Evolutionary conservation across 768 basidiomycete genomes (phyloP).

Genomic region (Asterophora lycoperdoides): DNA sequence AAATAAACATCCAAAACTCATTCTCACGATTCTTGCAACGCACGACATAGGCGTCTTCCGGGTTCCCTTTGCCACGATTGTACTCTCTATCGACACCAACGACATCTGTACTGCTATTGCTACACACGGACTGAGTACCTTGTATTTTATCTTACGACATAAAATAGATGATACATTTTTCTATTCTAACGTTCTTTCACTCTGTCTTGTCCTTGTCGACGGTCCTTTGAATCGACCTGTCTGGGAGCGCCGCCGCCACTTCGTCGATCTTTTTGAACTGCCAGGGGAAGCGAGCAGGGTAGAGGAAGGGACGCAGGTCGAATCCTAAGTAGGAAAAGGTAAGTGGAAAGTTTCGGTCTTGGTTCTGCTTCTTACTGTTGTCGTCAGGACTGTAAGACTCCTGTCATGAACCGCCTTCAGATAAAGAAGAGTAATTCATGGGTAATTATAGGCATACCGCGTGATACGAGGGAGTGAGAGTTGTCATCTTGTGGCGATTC

Average conservation of each 20-base stretch:
- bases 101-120: conserved; percentile 19
- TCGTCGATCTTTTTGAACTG: conserved; percentile 96
- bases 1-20: conserved; percentile 68
- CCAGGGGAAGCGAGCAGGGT: conserved; percentile 92
- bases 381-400: conserved; percentile 97
- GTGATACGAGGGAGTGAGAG: conserved; percentile 89
- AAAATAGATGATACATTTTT: conserved; percentile 9
- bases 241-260: conserved; percentile 71
- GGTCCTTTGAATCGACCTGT: conserved; percentile 45
- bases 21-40: conserved; percentile 76
- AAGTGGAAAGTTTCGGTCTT: conserved; percentile 8
- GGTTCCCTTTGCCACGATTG: conserved; percentile 3
- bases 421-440: not conserved
- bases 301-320: conserved; percentile 94
- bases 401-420: conserved; percentile 33
- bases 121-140: conserved; percentile 17
- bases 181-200: conserved; percentile 21
- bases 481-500: conserved; percentile 99
- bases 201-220: conserved; percentile 46
- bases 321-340: conserved; percentile 54
- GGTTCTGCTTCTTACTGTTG: conserved; percentile 60
- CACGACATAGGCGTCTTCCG: conserved; percentile 25
- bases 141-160: conserved; percentile 16
- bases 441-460: conserved; percentile 54
- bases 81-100: conserved; percentile 6